Evolutionary conservation across 441 rosid genomes (phyloP), one percentile per base, ranked within the genome.

Genomic region (Geranium incanum): DNA sequence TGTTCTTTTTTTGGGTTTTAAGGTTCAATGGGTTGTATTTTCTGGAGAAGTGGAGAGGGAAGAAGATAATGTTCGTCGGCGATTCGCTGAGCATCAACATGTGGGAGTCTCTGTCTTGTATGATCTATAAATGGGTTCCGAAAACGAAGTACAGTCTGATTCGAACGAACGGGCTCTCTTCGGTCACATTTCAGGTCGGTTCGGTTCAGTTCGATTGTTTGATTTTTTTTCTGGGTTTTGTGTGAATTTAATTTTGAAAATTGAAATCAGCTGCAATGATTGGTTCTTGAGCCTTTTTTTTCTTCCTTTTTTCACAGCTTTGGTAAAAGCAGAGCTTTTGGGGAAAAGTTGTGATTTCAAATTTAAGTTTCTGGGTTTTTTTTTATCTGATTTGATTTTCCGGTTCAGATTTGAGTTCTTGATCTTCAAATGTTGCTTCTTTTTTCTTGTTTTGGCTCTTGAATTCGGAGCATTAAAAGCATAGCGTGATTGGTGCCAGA

Each of bases 21-120:
- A 88, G 93, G 85, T 89, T 89, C 72, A 87, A 84, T 79, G 94
- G 88, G 70, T 36, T 81, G 74, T 84, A 73, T 79, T 84, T 89
- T 77, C 72, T 89, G 77, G 75, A 80, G 79, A 84, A 78, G 78
- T 85, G 84, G 87, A 82, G 91, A 52, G 89, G 94, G 70, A 89
- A 89, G 78, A 89, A 78, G 82, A 87, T 89, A 28, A 89, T 87
- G 91, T 89, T 89, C 60, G 94, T 89, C 28, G 94, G 94, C n/a
- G 94, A 89, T 77, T 89, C 94, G 74, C 71, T 89, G 70, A 87
- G 94, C 75, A 71, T 75, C 68, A 86, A 89, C 78, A 87, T 85
- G 79, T 87, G 89, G 89, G 77, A 83, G 71, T 89, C 94, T 21
- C 70, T 89, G 12, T 74, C 83, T 18, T 88, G 93, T 76, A 74